These are phyloP conservation scores for Rhododendron mucronatum DNA, from an alignment of 148 eudicot species.

Conservation along the genomic window DNA sequence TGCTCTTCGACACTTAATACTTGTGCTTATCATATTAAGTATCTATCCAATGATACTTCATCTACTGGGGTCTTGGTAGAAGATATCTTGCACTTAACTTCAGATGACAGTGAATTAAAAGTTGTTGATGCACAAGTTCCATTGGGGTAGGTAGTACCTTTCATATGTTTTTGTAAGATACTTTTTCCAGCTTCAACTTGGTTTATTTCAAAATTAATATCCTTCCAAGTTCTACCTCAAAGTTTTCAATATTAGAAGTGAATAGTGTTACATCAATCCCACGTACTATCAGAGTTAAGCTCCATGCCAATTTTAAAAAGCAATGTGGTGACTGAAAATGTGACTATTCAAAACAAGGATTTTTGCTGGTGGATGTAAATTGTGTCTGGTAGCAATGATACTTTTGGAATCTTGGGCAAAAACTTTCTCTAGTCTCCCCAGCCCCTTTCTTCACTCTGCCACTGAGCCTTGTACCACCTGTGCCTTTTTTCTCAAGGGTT, in stretches of 20 bases:
- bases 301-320: background rate
- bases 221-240: background rate
- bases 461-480: background rate
- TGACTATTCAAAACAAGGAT: background rate
- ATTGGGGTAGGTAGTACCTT: constrained; percentile 53
- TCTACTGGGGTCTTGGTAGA: constrained; percentile 66
- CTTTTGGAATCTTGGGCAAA: background rate
- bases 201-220: background rate
- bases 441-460: background rate
- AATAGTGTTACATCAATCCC: background rate
- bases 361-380: background rate
- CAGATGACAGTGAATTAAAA: constrained; percentile 37
- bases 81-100: constrained; percentile 65
- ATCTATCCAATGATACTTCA: constrained; percentile 66
- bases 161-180: background rate
- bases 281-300: background rate
- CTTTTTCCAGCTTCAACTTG: background rate
- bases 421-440: background rate
- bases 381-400: background rate
- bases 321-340: background rate
- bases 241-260: background rate
- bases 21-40: constrained; percentile 55
- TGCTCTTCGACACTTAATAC: constrained; percentile 30
- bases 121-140: constrained; percentile 45
- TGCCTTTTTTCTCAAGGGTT: background rate